phyloP scores from a whole-genome alignment of 768 basidiomycete species.

The Suillus discolor region DNA sequence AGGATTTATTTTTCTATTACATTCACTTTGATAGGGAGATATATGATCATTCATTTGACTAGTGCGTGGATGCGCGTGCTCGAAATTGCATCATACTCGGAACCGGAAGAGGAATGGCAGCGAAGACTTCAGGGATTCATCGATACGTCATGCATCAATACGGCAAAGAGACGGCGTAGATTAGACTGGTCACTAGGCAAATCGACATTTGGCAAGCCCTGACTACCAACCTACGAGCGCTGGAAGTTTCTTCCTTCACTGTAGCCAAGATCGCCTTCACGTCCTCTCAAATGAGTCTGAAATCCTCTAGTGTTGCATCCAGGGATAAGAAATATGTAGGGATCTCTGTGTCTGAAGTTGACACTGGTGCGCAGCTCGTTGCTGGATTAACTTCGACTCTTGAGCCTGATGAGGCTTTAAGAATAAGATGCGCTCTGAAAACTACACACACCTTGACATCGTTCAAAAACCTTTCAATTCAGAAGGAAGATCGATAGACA shows the following conservation, averaged over 20 bases:
- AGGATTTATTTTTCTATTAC: background rate
- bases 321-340: conserved; percentile 34
- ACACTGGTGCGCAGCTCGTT: conserved; percentile 56
- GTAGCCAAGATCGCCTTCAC: background rate
- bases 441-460: background rate
- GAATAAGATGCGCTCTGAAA: conserved; percentile 43
- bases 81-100: too few species aligned
- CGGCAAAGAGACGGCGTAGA: too few species aligned
- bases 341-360: conserved; percentile 36
- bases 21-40: too few species aligned
- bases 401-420: conserved; percentile 48
- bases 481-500: conserved; percentile 62
- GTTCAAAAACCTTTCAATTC: background rate
- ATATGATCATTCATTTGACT: too few species aligned
- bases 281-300: conserved; percentile 6
- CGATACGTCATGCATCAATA: too few species aligned
- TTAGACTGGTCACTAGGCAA: too few species aligned
- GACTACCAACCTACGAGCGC: too few species aligned
- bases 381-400: conserved; percentile 41
- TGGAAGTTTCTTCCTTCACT: background rate
- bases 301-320: background rate
- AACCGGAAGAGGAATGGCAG: too few species aligned
- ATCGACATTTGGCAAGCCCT: too few species aligned
- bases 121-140: too few species aligned
- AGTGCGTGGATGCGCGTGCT: too few species aligned